Evolutionary conservation across 805 yeast species (phyloP), one percentile per base, ranked within the genome.

Genomic region (Debaryomyces maramus): DNA sequence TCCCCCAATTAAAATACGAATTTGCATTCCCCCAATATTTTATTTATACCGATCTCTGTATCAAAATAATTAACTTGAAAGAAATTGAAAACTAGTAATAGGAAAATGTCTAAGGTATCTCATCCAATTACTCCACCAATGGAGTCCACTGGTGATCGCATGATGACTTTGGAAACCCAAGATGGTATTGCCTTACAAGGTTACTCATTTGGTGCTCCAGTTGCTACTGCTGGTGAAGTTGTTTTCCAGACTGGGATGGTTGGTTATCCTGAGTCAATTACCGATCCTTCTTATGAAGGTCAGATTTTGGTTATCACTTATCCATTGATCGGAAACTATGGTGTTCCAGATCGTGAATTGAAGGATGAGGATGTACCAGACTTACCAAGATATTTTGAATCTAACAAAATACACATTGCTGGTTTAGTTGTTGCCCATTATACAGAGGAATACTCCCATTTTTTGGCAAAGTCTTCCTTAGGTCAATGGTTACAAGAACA

Each of bases 211-310:
- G 99, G 99, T 75, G 96, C 98, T 40, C 83, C 83, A 47, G 80
- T 75, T 45, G 65, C 96, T 18, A 80, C 82, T 41, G 95, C 98
- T 41, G 99, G 99, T 77, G 99, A 93, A 72, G 80, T 95, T 56
- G 99, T 93, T 45, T 93, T 93, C 81, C 98, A 95, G 70, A 93
- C 99, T 48, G 98, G 99, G 74, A 90, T 93, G 97, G 98, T 93
- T 53, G 99, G 99, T 47, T 93, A 93, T 65, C 99, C 98, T 30
- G 99, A 93, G 69, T 83, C 97, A 38, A 80, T 93, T 65, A 89
- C 99, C 29, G 99, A 93, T 69, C 99, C 99, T 45, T 93, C 98
- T 32, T 93, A 93, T 68, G 90, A 87, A 61, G 99, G 99, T 48
- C 99, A 93, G 71, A 91, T 93, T 59, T 73, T 93, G 63, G 97